A percentile compares a stretch with the other conserved stretches of the same genome.
Conservation (phyloP, 129 eudicot genomes). For the Flaveria robusta region DNA sequence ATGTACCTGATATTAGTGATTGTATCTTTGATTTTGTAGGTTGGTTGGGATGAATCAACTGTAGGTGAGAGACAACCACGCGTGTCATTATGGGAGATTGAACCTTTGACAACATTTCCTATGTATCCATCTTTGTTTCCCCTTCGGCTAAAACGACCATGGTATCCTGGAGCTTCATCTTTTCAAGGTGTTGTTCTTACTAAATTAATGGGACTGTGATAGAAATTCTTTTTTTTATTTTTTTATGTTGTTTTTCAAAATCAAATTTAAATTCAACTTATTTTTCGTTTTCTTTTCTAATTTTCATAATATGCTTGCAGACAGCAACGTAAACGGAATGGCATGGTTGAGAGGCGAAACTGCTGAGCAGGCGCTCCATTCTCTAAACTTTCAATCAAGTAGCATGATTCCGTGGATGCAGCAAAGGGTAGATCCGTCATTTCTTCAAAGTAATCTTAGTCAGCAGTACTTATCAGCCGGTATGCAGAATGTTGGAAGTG, state of each 20-base stretch:
- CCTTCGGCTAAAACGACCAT: slow-evolving; percentile 84
- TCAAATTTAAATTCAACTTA: background rate
- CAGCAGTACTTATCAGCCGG: slow-evolving; percentile 87
- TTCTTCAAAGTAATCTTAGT: slow-evolving; percentile 62
- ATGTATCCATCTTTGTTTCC: slow-evolving; percentile 98
- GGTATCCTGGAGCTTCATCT: slow-evolving; percentile 95
- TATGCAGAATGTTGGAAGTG: slow-evolving; percentile 54
- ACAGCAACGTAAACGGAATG: slow-evolving; percentile 67
- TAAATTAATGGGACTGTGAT: background rate
- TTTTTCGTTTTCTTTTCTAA: background rate
- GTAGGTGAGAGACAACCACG: slow-evolving; percentile 98
- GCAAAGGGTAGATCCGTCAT: slow-evolving; percentile 71
- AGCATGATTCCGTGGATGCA: slow-evolving; percentile 96
- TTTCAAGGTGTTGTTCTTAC: slow-evolving; percentile 60
- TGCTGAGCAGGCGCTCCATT: slow-evolving; percentile 66
- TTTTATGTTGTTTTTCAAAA: background rate
- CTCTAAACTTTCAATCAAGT: slow-evolving; percentile 62
- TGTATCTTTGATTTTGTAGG: slow-evolving; percentile 41
- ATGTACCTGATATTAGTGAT: background rate
- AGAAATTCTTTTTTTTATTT: background rate
- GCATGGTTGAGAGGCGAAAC: slow-evolving; percentile 86
- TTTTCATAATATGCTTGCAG: slow-evolving; percentile 33
- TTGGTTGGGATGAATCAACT: slow-evolving; percentile 99
- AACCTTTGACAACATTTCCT: slow-evolving; percentile 96
- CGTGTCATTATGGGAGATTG: slow-evolving; percentile 96